Evolutionary conservation across 2,329 filamentous ascomycete genomes (phyloP), one percentile per base, ranked within the genome.

Genomic region (Teratosphaeria pseudoeucalypti): DNA sequence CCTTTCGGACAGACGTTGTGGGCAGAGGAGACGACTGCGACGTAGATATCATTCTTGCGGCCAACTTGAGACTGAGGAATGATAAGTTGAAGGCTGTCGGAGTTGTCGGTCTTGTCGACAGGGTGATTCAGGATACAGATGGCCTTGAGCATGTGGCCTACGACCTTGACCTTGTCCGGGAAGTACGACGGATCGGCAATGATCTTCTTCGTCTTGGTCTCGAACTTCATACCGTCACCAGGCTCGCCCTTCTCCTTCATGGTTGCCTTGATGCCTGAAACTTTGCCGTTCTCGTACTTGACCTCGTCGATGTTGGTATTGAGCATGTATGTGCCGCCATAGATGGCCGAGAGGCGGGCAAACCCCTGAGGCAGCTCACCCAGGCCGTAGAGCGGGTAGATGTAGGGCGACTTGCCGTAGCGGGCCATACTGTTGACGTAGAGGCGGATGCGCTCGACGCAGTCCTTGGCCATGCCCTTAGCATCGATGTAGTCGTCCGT

Each of bases 1-100:
- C 92, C 92, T 83, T 96, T 95, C 70, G 95, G 94, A 80, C 92
- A 97, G 68, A 99, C 95, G 70, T 95, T 97, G 81, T 99, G 95
- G 43, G 92, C 90, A 47, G 90, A 90, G 1, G 92, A 96, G 61
- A 99, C 91, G 74, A 94, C 89, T 60, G 94, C 92, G 72, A 99
- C 87, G 82, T 99, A 99, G 72, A 99, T 92, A 72, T 97, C 90
- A 73, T 99, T 89, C 83, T 96, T 96, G 70, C 94, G 88, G 73
- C 91, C 92, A 67, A 97, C 90, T 77, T 99, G 94, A 57, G 90
- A 95, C 78, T 99, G 94, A 27, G 95, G 94, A 69, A 99, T 96
- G 76, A 99, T 99, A 65, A 99, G 80, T 79, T 99, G 94, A 69
- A 88, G 81, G 53, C 92, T 96, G 76, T 99, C 94, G 71, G 83